Evolutionary conservation across 148 eudicot genomes (phyloP).

Genomic region (Vaccinium macrocarpon): DNA sequence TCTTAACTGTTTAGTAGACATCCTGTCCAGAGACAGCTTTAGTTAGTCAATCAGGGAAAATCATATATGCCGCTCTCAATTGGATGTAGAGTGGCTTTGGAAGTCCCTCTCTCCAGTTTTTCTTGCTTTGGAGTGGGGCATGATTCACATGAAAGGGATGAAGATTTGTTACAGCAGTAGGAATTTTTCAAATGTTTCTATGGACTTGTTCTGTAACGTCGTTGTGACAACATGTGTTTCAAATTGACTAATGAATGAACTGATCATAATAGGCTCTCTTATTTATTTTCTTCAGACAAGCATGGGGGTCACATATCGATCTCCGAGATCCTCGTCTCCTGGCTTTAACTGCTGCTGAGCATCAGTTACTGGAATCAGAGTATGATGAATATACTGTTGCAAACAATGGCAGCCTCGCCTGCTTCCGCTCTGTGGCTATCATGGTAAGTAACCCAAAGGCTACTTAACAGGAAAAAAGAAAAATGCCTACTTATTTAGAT

Average conservation of each 20-base stretch:
- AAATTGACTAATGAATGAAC: background rate
- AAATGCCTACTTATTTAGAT: background rate
- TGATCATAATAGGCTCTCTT: background rate
- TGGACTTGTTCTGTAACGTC: background rate
- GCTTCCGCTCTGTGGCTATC: slow-evolving; percentile 59
- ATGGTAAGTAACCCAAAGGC: slow-evolving; percentile 38
- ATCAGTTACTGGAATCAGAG: slow-evolving; percentile 64
- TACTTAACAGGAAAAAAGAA: background rate
- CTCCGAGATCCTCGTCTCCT: slow-evolving; percentile 54
- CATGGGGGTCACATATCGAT: slow-evolving; percentile 62
- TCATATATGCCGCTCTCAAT: background rate
- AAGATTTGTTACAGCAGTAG: background rate
- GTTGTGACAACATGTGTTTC: background rate
- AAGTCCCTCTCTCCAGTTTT: background rate
- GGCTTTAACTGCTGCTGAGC: slow-evolving; percentile 66
- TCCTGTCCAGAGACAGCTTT: background rate
- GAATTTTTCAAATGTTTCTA: background rate
- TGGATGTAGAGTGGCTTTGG: background rate
- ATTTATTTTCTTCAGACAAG: slow-evolving; percentile 45
- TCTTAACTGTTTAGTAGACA: background rate
- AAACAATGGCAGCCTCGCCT: slow-evolving; percentile 52
- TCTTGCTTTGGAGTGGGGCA: background rate
- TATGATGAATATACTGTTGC: slow-evolving; percentile 64
- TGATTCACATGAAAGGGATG: background rate
- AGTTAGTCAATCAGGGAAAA: background rate